phyloP scores from a whole-genome alignment of 2,329 filamentous ascomycete genomes.

The Fusarium drepaniforme region DNA sequence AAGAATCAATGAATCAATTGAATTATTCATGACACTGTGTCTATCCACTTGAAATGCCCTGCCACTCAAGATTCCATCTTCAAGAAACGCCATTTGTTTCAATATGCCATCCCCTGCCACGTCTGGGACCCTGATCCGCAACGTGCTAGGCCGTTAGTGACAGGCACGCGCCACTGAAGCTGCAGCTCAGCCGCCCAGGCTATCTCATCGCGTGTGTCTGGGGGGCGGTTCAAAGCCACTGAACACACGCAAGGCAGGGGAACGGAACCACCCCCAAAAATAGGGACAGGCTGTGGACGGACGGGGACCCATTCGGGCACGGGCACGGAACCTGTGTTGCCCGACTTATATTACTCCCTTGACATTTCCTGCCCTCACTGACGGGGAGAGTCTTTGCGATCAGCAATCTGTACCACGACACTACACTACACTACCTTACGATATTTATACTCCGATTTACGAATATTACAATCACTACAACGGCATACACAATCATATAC shows the following conservation, averaged over 20 bases:
- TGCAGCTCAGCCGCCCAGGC: constrained; percentile 34
- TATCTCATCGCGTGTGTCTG: constrained; percentile 9
- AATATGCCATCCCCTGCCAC: constrained; percentile 27
- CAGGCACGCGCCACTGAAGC: constrained; percentile 34
- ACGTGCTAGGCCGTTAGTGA: not conserved
- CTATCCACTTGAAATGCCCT: not conserved
- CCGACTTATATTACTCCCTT: constrained; percentile 7
- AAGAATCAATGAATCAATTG: not conserved
- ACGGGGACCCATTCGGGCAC: not conserved
- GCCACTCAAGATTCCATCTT: not conserved
- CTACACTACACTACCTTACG: not conserved
- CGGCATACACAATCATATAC: not conserved
- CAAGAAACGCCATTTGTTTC: constrained; percentile 36
- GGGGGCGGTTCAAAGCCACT: constrained; percentile 31
- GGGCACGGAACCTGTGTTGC: constrained; percentile 17
- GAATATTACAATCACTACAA: not conserved
- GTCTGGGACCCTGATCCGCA: constrained; percentile 19
- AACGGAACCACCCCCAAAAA: constrained; percentile 23
- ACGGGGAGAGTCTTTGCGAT: not conserved
- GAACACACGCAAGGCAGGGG: constrained; percentile 31
- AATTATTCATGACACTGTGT: not conserved
- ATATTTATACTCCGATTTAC: not conserved
- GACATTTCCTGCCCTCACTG: not conserved
- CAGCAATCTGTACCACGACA: not conserved
- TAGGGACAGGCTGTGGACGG: constrained; percentile 28